Evolutionary conservation across 768 basidiomycete genomes (phyloP), one percentile per base, ranked within the genome.

Genomic region (Inosperma sp.): DNA sequence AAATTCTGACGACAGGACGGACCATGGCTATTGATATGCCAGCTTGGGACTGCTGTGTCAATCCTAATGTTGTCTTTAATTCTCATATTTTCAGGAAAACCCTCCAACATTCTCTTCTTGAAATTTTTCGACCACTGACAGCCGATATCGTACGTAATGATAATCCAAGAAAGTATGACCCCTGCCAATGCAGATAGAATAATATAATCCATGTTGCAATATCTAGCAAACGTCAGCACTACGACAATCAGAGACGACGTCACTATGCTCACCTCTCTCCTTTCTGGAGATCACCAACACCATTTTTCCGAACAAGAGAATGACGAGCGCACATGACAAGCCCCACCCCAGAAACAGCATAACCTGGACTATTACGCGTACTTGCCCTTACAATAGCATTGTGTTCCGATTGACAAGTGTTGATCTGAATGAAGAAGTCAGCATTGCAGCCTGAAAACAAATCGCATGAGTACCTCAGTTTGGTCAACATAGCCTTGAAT

Each of bases 1-100:
- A 57, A 73, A 2, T 47, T 48, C 14, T 48, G 49, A 7, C 67
- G 66, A 43, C 72, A 73, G 3, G 51, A 23, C 0, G 55, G 30
- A 1, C 59, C 54, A 39, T 76, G 74, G 0, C 58, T 66, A 2
- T 61, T 57, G 16, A 73, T 59, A 21, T 77, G 75, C 45, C 70
- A 72, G 30, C 68, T 67, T 0, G 73, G 74, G 4, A 77, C 58
- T 1, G 58, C 58, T 3, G 52, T 25, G 8, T 57, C 43, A 5
- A 67, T 16, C 7, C 37, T 21, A 0, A 40, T 51, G 1, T 23
- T 31, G 5, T 23, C 25, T 4, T 47, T 3, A 10, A 58, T 45
- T n/a, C 25, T 5, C 56, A 58, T 58, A 6, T 52, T 19, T 3
- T 44, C 34, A 0, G 56, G 56, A n/a, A 46, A n/a, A n/a, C n/a